Base-by-base conservation (phyloP, 1,139 yeast species). In the Geotrichum europaeum region DNA sequence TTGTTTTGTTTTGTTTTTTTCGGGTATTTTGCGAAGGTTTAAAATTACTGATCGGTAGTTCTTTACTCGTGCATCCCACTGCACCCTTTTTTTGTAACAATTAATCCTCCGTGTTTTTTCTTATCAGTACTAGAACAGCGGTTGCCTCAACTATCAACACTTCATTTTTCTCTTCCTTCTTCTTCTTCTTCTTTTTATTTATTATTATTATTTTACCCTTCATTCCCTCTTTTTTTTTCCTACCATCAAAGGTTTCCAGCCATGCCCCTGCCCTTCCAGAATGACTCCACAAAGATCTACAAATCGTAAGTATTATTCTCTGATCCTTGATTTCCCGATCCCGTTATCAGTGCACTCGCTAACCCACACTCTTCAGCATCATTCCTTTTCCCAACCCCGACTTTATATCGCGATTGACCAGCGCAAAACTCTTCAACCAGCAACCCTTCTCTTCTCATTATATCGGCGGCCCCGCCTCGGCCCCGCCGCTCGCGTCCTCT, bases 381-480 rank as follows among this genome's bases (percentile, higher is more conserved):
- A 64, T 68, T 49, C 60, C 68, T 43, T 67, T 68, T 58, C 63
- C 63, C 32, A 66, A 63, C 47, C 65, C 64, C 47, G 67, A 66
- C 53, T 63, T 69, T 40, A 57, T 70, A 1, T 65, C 72, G 1
- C 64, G 66, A 32, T 69, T 72, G 72, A 69, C 72, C 9, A 66
- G 65, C 53, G 61, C 64, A 13, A 64, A 65, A 25, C 63, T 69
- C 49, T 68, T 69, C 51, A 47, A 65, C 20, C 40, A 25, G 9
- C 45, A 28, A 22, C 13, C 60, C 49, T n/a, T 56, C 18, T 49
- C 50, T 22, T 24, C 40, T 12, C 53, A 30, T 24, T 55, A 24
- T 40, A 49, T 58, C 22, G 66, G 62, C 22, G 60, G 61, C 53
- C 59, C 63, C 40, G 24, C 55, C 50, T 60, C 62, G 18, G 62